A percentile compares a stretch with the other conserved stretches of the same genome.
Evolutionary conservation across 257 asterid genomes (phyloP).

Genomic region (Ajuga chamaepitys): DNA sequence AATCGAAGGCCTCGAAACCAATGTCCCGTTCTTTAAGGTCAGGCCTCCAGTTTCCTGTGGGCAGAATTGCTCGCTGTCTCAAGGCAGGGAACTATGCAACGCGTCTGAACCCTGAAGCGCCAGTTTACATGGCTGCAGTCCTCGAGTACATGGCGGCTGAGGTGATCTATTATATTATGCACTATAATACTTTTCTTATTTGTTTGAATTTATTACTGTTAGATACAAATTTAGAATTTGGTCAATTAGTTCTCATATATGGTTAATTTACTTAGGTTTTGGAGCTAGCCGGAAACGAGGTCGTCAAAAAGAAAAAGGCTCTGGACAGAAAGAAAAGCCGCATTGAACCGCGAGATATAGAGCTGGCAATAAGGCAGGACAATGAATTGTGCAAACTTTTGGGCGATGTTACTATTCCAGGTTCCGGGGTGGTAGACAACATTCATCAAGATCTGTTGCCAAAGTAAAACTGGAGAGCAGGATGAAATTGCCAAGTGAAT

Average conservation of each 20-base stretch:
- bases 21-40: slow-evolving; percentile 20
- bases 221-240: not conserved
- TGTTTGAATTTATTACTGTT: not conserved
- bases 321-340: slow-evolving; percentile 19
- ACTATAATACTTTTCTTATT: not conserved
- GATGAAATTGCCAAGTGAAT: not conserved
- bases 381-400: slow-evolving; percentile 29
- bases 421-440: slow-evolving; percentile 24
- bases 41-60: slow-evolving; percentile 29
- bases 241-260: not conserved
- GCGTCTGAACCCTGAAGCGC: slow-evolving; percentile 22
- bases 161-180: slow-evolving; percentile 14
- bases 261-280: slow-evolving; percentile 22
- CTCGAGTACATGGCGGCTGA: slow-evolving; percentile 33
- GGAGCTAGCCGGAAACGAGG: slow-evolving; percentile 37
- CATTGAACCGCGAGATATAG: slow-evolving; percentile 32
- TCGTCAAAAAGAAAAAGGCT: too few species aligned
- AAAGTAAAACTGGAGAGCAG: slow-evolving; percentile 9
- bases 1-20: slow-evolving; percentile 8
- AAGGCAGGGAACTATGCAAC: slow-evolving; percentile 23
- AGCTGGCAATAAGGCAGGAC: slow-evolving; percentile 32
- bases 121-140: slow-evolving; percentile 32
- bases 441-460: slow-evolving; percentile 25
- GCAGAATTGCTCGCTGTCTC: slow-evolving; percentile 23
- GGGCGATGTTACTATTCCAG: slow-evolving; percentile 29